Evolutionary conservation across 1,139 yeast species (phyloP).

Genomic region (Saccharomyces hybrid): DNA sequence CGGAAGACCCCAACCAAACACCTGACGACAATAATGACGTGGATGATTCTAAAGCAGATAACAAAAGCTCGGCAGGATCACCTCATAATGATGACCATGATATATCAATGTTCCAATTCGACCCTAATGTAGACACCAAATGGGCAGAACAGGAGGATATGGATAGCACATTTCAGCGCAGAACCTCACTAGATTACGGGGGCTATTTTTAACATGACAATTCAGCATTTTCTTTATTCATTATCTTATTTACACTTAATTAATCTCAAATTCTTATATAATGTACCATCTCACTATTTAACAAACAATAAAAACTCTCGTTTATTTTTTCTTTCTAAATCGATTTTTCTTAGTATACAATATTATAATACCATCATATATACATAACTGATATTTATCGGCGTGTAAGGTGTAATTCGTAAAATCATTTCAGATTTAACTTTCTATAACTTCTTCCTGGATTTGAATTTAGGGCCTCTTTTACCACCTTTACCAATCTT

Average conservation of each 20-base stretch:
- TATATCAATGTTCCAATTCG: constrained; percentile 8
- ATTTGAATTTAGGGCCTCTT: constrained; percentile 27
- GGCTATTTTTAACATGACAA: constrained; percentile 6
- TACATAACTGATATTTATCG: constrained; percentile 1
- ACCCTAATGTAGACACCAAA: constrained; percentile 14
- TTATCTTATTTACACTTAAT: neutral
- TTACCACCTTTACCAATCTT: constrained; percentile 24
- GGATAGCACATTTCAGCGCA: constrained; percentile 30
- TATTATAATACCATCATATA: constrained; percentile 5
- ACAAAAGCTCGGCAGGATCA: neutral
- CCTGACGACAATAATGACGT: constrained; percentile 2
- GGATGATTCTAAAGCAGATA: neutral
- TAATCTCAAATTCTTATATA: constrained; percentile 3
- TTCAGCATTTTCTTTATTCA: constrained; percentile 9
- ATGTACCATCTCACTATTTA: neutral
- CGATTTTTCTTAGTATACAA: constrained; percentile 1
- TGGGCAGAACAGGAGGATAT: constrained; percentile 28
- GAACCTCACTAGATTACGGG: constrained; percentile 27
- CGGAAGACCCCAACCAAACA: constrained; percentile 4
- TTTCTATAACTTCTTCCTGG: constrained; percentile 27
- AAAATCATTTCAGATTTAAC: constrained; percentile 3
- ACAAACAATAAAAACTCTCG: neutral
- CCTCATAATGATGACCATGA: constrained; percentile 6
- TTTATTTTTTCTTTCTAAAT: neutral
- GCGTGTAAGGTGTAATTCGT: neutral